phyloP scores from a whole-genome alignment of 176 grass and related monocot species.

The Miscanthus lutarioriparius region DNA sequence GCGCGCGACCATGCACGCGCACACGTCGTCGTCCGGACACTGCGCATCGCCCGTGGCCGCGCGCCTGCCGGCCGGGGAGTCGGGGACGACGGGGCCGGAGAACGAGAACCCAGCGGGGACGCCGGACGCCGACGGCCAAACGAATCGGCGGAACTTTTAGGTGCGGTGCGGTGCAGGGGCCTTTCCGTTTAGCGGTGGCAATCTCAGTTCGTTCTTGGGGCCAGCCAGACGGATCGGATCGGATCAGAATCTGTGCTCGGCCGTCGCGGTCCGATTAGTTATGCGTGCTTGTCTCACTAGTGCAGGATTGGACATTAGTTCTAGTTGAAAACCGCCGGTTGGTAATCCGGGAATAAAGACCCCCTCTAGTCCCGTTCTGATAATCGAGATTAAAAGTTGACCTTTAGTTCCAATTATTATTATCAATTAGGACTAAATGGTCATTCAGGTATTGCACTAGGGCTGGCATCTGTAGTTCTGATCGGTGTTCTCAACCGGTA shows the following conservation, averaged over 20 bases:
- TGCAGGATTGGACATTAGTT: too few relatives aligned
- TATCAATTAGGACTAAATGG: too few relatives aligned
- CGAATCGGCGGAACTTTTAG: conserved; percentile 22
- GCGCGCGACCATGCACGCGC: background rate
- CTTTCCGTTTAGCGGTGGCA: background rate
- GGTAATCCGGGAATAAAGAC: too few relatives aligned
- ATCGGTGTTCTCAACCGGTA: too few relatives aligned
- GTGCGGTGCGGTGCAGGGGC: background rate
- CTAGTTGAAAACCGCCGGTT: too few relatives aligned
- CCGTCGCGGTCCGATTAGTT: conserved; percentile 23
- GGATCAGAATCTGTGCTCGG: background rate
- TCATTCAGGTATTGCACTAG: too few relatives aligned
- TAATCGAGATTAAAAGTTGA: too few relatives aligned
- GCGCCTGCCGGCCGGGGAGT: background rate
- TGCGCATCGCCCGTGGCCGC: background rate
- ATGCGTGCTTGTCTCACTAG: background rate
- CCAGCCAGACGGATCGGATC: background rate
- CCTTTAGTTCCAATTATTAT: too few relatives aligned
- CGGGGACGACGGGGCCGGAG: background rate
- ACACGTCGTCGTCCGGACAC: background rate
- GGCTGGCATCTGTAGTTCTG: too few relatives aligned
- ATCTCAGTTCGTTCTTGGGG: background rate
- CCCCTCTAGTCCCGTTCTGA: too few relatives aligned
- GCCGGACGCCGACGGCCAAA: conserved; percentile 19
- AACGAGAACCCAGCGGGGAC: background rate